Base-by-base conservation (phyloP, 2,329 filamentous ascomycete species). In the Dothideomycetidae sp. region DNA sequence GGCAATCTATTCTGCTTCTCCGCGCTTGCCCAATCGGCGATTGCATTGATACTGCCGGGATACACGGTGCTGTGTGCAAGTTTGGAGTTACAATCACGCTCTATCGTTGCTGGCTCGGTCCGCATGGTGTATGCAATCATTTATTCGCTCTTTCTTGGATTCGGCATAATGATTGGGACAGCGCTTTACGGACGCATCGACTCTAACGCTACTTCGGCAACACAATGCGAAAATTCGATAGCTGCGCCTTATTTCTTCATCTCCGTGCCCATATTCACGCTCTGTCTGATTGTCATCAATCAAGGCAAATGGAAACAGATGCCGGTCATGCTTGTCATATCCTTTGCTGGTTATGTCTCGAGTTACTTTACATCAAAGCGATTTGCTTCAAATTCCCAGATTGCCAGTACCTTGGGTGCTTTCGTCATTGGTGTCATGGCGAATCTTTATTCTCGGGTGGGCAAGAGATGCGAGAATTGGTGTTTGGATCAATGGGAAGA, bases 231-330 rank as follows among this genome's bases (percentile, higher is more conserved):
- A 5, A 56, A 66, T 16, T 56, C 65, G 1, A 64, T 76, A 39
- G 57, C 58, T 2, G 64, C 67, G 5, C 59, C 64, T 21, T 71
- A 67, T 44, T 70, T 68, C 40, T 84, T 86, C 58, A 61, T 78
- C 18, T 85, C 84, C 50, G 83, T 88, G 0, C 71, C 79, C 0
- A 55, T 70, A 5, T 92, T 86, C 54, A 74, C 81, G 5, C 52
- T 83, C 17, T 82, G 77, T 49, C 67, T 88, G 28, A 78, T 79
- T 43, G 67, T 86, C 50, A 78, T 88, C 54, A 86, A 86, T 56
- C 81, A 88, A 47, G 80, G 79, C 42, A 83, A 84, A 57, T 82
- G 72, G 71, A 78, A 73, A 48, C 81, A 88, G 52, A 71, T 75
- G 19, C 81, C 81, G 0, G 67, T 81, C 35, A 88, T 88, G 81